Evolutionary conservation across 1,284 basidiomycete species (phyloP), one percentile per base, ranked within the genome.

Genomic region (Exobasidium cylindrosporum): DNA sequence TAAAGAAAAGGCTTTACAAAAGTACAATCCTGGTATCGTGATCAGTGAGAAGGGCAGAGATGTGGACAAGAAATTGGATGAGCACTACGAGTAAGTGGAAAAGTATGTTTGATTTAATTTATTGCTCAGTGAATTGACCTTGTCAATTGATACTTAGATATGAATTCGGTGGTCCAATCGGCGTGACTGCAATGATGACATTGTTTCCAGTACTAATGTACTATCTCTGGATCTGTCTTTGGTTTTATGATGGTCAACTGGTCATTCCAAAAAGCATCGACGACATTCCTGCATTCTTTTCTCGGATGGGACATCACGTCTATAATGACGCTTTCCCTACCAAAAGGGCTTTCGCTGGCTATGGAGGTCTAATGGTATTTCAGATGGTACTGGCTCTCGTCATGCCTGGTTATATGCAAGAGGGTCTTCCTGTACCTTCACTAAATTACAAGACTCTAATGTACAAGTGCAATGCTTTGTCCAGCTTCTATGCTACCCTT

Each of bases 181-280:
- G 96, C 53, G 92, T 94, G 46, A 82, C 87, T 10, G 89, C 89
- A 30, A 97, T 99, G 84, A 98, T 99, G 90, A 84, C 88, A 30
- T 87, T 90, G 57, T 99, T 98, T 81, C 95, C 95, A 0, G 81
- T 88, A 43, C 84, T 91, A 66, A 92, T 93, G 94, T 97, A 97
- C 82, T 98, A 98, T 83, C 87, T 98, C 70, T 97, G 92, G 91
- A 92, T 93, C 70, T 99, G 96, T 63, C 85, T 97, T 44, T 93
- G 90, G 87, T 96, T 93, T 82, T 94, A 97, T 80, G 89, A 97
- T 70, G 95, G 95, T 58, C 84, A 86, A 72, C 83, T 96, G 46
- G 87, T 90, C n/a, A 82, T 86, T 69, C 93, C 93, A 31, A 83
- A 82, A 31, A 89, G 89, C 11, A 62, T 87, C 24, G 85, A 86